These are phyloP conservation scores for Podospora didyma DNA, from an alignment of 495 filamentous ascomycete genomes.

Conservation along the genomic window DNA sequence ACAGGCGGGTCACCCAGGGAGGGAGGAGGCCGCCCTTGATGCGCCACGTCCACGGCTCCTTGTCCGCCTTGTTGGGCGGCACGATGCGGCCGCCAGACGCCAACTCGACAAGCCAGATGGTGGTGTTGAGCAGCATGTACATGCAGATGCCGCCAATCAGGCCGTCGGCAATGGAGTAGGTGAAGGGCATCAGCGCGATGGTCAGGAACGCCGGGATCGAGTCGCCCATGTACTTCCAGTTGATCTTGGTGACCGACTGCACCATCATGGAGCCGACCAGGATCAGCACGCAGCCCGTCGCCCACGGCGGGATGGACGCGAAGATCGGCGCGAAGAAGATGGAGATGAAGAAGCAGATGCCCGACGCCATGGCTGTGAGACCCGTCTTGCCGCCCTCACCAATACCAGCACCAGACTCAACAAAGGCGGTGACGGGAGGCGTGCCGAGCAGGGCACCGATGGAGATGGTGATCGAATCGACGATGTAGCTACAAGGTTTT, in stretches of 20 bases:
- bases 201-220: constrained; percentile 76
- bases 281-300: constrained; percentile 76
- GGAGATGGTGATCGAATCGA: constrained; percentile 72
- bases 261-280: constrained; percentile 82
- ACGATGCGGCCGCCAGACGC: constrained; percentile 62
- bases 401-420: constrained; percentile 81
- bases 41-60: constrained; percentile 69
- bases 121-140: constrained; percentile 65
- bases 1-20: constrained; percentile 59
- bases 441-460: constrained; percentile 72
- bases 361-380: constrained; percentile 72
- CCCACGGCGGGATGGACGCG: constrained; percentile 79
- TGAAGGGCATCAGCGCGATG: constrained; percentile 82
- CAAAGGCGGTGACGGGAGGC: constrained; percentile 76
- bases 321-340: constrained; percentile 87
- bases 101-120: constrained; percentile 62
- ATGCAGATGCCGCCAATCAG: constrained; percentile 71
- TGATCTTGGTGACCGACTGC: constrained; percentile 68
- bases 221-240: constrained; percentile 78
- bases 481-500: constrained; percentile 48
- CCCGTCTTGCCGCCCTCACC: constrained; percentile 79
- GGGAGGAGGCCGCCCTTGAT: constrained; percentile 66
- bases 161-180: constrained; percentile 73
- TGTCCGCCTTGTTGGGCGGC: constrained; percentile 65
- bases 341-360: constrained; percentile 77